These are phyloP conservation scores for Phytopythium mirpurense DNA, from an alignment of 352 stramenopile genomes.

Conservation along the genomic window DNA sequence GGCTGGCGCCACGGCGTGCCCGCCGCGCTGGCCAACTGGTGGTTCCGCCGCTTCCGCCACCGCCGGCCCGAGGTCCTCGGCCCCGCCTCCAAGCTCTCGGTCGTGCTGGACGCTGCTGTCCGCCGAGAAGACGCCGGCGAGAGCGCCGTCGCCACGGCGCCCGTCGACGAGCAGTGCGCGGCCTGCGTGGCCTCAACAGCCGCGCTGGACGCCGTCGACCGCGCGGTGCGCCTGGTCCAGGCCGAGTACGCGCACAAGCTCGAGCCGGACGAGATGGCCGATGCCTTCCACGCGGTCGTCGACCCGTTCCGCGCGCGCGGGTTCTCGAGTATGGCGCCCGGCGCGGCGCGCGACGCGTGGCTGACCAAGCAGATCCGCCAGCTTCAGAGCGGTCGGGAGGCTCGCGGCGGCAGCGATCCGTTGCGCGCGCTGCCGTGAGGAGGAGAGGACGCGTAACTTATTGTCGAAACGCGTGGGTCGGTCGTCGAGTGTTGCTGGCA, in stretches of 20 bases:
- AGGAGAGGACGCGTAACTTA: neutral
- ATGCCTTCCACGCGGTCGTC: constrained; percentile 1
- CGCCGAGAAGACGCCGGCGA: neutral
- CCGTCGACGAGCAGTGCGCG: neutral
- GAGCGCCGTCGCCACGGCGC: neutral
- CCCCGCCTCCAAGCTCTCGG: constrained; percentile 9
- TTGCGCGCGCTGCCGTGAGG: neutral
- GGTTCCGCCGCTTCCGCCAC: constrained; percentile 17
- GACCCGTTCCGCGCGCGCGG: neutral
- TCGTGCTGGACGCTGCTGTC: constrained; percentile 1
- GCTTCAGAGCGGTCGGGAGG: neutral
- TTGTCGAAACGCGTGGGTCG: neutral
- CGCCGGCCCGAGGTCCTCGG: constrained; percentile 11
- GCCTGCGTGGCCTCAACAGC: neutral
- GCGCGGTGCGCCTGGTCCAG: neutral
- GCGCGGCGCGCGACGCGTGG: neutral
- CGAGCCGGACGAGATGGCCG: neutral
- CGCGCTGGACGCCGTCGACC: constrained; percentile 1
- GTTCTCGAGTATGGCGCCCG: constrained; percentile 1
- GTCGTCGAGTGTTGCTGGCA: no score
- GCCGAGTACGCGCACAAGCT: constrained; percentile 1
- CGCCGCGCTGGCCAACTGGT: neutral
- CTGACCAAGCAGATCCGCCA: constrained; percentile 4
- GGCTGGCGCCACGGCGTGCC: neutral
- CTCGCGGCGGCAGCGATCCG: neutral